phyloP scores from a whole-genome alignment of 805 yeast species.

The Saccharomyces eubayanus region DNA sequence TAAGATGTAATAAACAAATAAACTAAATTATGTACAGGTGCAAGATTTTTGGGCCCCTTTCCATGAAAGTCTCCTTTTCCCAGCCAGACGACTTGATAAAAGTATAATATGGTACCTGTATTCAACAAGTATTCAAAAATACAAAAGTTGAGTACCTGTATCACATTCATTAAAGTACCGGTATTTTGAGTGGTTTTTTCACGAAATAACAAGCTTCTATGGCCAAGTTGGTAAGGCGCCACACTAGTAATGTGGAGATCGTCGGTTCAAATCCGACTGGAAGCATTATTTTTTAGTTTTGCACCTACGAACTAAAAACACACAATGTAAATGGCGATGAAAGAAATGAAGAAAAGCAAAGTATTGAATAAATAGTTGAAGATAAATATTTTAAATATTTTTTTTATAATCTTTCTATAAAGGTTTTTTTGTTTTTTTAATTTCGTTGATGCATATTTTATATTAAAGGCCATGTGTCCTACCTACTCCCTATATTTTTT shows the following conservation, averaged over 20 bases:
- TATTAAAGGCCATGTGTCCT: neutral
- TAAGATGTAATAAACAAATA: too few relatives aligned
- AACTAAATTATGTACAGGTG: too few relatives aligned
- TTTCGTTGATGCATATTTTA: neutral
- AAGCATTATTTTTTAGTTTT: conserved; percentile 44
- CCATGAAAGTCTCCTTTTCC: too few relatives aligned
- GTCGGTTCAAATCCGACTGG: conserved; percentile 71
- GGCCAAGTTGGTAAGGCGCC: conserved; percentile 79
- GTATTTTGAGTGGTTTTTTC: neutral
- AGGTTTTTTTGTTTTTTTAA: neutral
- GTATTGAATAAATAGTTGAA: too few relatives aligned
- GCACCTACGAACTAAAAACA: too few relatives aligned
- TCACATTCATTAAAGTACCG: neutral
- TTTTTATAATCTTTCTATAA: neutral
- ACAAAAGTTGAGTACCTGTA: neutral
- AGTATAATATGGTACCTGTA: too few relatives aligned
- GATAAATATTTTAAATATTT: neutral
- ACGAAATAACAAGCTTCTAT: conserved; percentile 34
- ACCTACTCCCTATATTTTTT: neutral
- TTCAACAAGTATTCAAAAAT: too few relatives aligned
- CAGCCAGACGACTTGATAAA: neutral
- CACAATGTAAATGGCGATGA: too few relatives aligned
- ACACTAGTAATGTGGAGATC: conserved; percentile 85
- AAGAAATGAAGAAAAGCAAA: too few relatives aligned
- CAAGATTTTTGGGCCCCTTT: too few relatives aligned